Base-by-base conservation (phyloP, 768 basidiomycete genomes). In the Mycena latifolia region DNA sequence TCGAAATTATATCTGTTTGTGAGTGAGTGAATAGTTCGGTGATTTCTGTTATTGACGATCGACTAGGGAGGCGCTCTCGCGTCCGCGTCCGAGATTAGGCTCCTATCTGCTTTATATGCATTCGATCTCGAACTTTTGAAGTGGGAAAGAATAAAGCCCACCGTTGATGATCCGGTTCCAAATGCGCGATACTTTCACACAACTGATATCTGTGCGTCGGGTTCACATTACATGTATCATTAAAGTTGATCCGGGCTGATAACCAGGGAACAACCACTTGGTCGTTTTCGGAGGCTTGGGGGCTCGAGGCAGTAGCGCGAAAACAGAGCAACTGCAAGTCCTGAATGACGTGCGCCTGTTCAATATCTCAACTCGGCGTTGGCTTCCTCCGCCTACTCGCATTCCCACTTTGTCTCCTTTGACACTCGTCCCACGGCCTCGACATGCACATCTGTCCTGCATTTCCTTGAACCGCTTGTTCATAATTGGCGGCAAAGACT, bases 1-100 rank as follows among this genome's bases (percentile, higher is more conserved):
- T 65, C 69, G 17, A 72, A 60, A 41, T 22, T 69, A 14, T 67
- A 70, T 45, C 46, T 72, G 47, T 72, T 72, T 53, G 71, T 72
- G 41, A 53, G 69, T 65, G 27, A 43, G 14, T 37, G 24, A 45
- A 45, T 25, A n/a, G 20, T 37, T 50, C 18, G 10, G 48, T 5
- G 20, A 28, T n/a, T 43, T 33, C 14, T 2, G 35, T 43, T 12
- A 11, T 53, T 29, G 22, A 43, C 39, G n/a, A 11, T 18, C 45
- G n/a, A 31, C 39, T 24, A 66, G 69, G 69, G 65, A 24, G 69
- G 65, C 10, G 62, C 53, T 33, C 24, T 62, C 7, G 37, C 65
- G 17, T 59, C 48, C 5, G 29, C 47, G 39, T 39, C 58, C 27
- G 53, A 66, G 53, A 41, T 25, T 20, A 58, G 27, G 28, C 63